phyloP scores from a whole-genome alignment of 225 moss, liverwort and hornwort species.

The Bryum argenteum region DNA sequence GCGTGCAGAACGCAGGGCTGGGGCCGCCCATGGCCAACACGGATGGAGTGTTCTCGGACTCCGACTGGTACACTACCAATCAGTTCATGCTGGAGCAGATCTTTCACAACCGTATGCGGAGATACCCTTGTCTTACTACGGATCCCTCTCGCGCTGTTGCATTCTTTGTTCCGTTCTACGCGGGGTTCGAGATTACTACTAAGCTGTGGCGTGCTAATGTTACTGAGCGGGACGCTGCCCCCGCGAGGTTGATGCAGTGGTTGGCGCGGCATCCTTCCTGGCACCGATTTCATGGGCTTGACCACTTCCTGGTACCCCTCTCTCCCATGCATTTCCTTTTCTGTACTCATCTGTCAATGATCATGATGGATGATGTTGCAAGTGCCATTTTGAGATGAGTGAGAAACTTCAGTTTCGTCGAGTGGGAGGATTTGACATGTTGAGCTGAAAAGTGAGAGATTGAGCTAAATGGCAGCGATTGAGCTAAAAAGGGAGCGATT shows the following conservation, averaged over 20 bases:
- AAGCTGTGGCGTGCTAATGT: slow-evolving; percentile 59
- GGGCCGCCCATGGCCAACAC: slow-evolving; percentile 58
- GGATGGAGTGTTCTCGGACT: slow-evolving; percentile 49
- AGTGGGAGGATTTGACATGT: too few species aligned
- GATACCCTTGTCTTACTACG: slow-evolving; percentile 59
- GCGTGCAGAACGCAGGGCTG: slow-evolving; percentile 55
- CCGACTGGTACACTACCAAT: slow-evolving; percentile 75
- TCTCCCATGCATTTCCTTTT: background rate
- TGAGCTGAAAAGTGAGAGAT: too few species aligned
- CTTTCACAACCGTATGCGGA: slow-evolving; percentile 65
- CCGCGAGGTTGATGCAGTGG: slow-evolving; percentile 44
- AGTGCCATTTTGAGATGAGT: too few species aligned
- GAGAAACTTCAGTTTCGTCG: too few species aligned
- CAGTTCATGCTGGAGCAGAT: slow-evolving; percentile 81
- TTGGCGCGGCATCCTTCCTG: slow-evolving; percentile 54
- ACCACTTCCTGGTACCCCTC: slow-evolving; percentile 54
- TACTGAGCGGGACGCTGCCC: slow-evolving; percentile 58
- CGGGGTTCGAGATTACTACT: slow-evolving; percentile 66
- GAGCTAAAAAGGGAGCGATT: too few species aligned
- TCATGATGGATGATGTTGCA: too few species aligned
- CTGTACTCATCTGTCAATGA: too few species aligned
- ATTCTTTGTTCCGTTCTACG: slow-evolving; percentile 81
- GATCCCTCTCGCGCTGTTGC: slow-evolving; percentile 51
- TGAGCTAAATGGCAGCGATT: too few species aligned
- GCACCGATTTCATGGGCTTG: slow-evolving; percentile 57